Base-by-base conservation (phyloP, 345 rosid species). In the Lepidium sativum region DNA sequence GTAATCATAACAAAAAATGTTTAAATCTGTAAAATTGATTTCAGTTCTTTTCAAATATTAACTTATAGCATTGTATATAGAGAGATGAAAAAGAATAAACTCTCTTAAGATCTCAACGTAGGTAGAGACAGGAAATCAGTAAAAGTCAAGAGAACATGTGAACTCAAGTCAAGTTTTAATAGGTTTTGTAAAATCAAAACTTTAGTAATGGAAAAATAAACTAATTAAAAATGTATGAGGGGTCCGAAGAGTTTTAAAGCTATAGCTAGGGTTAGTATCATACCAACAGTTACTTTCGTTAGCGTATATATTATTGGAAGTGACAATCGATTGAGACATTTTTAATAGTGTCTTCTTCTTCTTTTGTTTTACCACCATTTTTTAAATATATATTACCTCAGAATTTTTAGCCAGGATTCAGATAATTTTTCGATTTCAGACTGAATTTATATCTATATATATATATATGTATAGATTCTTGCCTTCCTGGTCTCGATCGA, bases 251-350 rank as follows among this genome's bases (percentile, higher is more conserved):
- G 54, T 50, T 65, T 59, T 50, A 59, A 65, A 45, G 72, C 74
- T 68, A 72, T 48, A 71, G 70, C 68, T 72, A 72, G 61, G 75
- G 78, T 72, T 77, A 39, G 71, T 58, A 65, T 66, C 72, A 68
- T 43, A 59, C 59, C 76, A 66, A 72, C 68, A 72, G 76, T 72
- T 58, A 45, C 52, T 74, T 64, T 42, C 39, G 73, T 53, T 57
- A 62, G 68, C 44, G 43, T 60, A 68, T 67, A 39, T 38, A 63
- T 59, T 72, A 66, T 66, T 63, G 74, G 81, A 85, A 71, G 76
- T 74, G 84, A 82, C 89, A 75, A 59, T 75, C 72, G 85, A 79
- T 66, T 49, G 80, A 75, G 81, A 80, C 84, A 65, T 76, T 62
- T 56, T 38, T 47, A 78, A 72, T 17, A 59, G 43, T 72, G 42